Percentiles rank a stretch among this genome's conserved stretches.
phyloP scores from a whole-genome alignment of 768 basidiomycete species.

The Suillus occidentalis region DNA sequence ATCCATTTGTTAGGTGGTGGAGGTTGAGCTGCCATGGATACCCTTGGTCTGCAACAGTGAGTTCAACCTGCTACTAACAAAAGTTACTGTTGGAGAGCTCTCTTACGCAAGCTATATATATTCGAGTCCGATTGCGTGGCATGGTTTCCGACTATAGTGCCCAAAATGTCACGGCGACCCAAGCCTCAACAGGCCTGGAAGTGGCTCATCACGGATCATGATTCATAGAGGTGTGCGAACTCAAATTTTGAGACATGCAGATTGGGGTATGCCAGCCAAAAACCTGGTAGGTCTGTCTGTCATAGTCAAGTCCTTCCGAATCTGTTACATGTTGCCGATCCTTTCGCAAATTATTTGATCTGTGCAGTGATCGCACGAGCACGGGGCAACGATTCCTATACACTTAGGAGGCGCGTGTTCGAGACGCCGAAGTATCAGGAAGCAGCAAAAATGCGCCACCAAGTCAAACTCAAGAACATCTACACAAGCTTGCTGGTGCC shows the following conservation, averaged over 20 bases:
- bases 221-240: neutral
- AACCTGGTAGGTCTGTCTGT: neutral
- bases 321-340: no score
- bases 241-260: neutral
- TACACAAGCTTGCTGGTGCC: neutral
- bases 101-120: neutral
- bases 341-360: neutral
- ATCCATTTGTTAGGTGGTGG: slow-evolving; percentile 24
- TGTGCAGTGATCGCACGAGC: neutral
- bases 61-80: neutral
- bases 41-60: no score
- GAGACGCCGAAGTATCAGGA: neutral
- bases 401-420: no score
- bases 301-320: neutral
- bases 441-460: neutral
- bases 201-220: neutral
- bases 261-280: neutral
- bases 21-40: neutral
- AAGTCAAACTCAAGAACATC: neutral
- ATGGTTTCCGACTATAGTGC: neutral
- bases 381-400: neutral
- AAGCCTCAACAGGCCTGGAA: neutral
- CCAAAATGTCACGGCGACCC: neutral
- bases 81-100: neutral
- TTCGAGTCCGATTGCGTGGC: neutral